These are phyloP conservation scores for Moesziomyces globuligerus DNA, from an alignment of 1,284 basidiomycete species.

Conservation along the genomic window DNA sequence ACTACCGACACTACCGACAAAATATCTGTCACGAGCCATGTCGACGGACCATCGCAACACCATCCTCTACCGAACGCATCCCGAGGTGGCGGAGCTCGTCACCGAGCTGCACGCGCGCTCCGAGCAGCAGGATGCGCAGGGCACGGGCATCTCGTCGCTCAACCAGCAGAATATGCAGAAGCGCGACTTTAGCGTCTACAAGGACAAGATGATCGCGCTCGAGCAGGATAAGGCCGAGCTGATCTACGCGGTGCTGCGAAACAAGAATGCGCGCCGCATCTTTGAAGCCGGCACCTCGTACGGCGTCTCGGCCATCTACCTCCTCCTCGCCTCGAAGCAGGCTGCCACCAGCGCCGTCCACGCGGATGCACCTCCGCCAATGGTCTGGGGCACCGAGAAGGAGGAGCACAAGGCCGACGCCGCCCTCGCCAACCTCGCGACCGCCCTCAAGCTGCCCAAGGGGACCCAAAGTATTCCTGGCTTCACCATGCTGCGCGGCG, in stretches of 20 bases:
- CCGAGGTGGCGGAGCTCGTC: constrained; percentile 20
- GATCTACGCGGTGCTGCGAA: constrained; percentile 26
- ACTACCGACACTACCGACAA: too few species aligned
- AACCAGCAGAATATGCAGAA: constrained; percentile 23
- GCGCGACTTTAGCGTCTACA: constrained; percentile 37
- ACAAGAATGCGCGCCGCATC: constrained; percentile 30
- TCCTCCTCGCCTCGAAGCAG: constrained; percentile 16
- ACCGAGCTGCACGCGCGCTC: constrained; percentile 31
- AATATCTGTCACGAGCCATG: constrained; percentile 14
- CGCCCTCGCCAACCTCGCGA: constrained; percentile 20
- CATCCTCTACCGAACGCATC: constrained; percentile 22
- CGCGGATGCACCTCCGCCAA: constrained; percentile 1
- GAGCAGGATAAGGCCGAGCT: constrained; percentile 38
- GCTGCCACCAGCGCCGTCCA: constrained; percentile 2
- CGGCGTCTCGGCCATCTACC: constrained; percentile 39
- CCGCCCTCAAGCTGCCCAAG: constrained; percentile 20
- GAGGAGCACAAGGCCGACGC: constrained; percentile 34
- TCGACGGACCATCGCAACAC: constrained; percentile 13
- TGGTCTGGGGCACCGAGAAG: constrained; percentile 42
- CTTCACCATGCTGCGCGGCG: constrained; percentile 31
- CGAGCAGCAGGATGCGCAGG: constrained; percentile 30
- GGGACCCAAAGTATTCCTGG: constrained; percentile 20
- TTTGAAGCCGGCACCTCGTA: constrained; percentile 40
- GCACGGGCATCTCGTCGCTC: constrained; percentile 34
- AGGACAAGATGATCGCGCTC: constrained; percentile 38